Conservation (phyloP, 352 stramenopile genomes). For the Phytopythium ostracodes region DNA sequence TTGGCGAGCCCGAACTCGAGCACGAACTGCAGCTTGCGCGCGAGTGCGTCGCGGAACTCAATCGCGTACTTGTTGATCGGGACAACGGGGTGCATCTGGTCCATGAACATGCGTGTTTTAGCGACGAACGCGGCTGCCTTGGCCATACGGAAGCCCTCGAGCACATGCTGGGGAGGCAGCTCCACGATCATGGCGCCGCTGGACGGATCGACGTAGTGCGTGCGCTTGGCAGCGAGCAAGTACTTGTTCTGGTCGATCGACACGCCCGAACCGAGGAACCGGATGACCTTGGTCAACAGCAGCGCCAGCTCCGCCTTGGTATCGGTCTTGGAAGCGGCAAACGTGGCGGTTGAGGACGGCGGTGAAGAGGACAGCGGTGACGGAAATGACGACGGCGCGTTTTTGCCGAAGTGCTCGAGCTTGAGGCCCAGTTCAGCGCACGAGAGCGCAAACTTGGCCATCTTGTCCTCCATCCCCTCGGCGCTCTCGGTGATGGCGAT, state of each 20-base stretch:
- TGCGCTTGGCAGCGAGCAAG: slow-evolving; percentile 29
- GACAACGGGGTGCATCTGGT: slow-evolving; percentile 44
- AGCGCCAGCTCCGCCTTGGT: slow-evolving; percentile 38
- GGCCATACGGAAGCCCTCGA: slow-evolving; percentile 41
- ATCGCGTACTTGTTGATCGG: slow-evolving; percentile 28
- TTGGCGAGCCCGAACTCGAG: slow-evolving; percentile 58
- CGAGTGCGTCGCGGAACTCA: slow-evolving; percentile 45
- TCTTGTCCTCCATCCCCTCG: slow-evolving; percentile 57
- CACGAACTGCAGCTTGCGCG: slow-evolving; percentile 41
- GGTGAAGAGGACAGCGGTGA: not conserved
- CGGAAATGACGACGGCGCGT: slow-evolving; percentile 4
- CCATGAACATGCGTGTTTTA: slow-evolving; percentile 38
- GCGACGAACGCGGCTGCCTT: slow-evolving; percentile 39
- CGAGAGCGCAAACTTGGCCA: slow-evolving; percentile 37
- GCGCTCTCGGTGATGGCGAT: slow-evolving; percentile 53
- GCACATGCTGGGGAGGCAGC: slow-evolving; percentile 32
- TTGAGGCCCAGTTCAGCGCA: slow-evolving; percentile 49
- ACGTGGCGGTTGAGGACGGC: slow-evolving; percentile 7
- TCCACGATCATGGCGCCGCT: slow-evolving; percentile 42
- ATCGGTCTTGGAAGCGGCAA: slow-evolving; percentile 10
- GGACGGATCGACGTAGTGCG: slow-evolving; percentile 26
- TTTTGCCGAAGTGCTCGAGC: slow-evolving; percentile 46
- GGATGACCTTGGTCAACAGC: slow-evolving; percentile 47
- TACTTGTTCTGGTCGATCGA: slow-evolving; percentile 68
- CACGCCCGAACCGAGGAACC: slow-evolving; percentile 51